Conservation (phyloP, 1,284 basidiomycete genomes). For the Heimioporus retisporus region DNA sequence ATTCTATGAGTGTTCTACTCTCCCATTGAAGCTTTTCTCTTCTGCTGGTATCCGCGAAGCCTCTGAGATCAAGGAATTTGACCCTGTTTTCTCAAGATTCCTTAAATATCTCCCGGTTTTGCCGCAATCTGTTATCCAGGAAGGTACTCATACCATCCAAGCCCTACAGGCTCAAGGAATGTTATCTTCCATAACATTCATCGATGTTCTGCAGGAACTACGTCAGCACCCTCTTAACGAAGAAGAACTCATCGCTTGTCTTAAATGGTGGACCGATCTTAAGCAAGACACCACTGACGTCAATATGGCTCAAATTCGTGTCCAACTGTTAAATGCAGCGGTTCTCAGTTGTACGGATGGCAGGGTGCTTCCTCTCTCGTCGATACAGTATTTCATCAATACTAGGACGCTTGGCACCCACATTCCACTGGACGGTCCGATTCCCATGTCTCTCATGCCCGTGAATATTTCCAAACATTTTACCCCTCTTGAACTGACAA, state of each 20-base stretch:
- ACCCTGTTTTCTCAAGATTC: constrained; percentile 81
- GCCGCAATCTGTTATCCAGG: constrained; percentile 71
- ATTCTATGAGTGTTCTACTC: constrained; percentile 79
- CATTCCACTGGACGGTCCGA: constrained; percentile 86
- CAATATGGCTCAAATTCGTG: constrained; percentile 60
- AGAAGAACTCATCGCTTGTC: constrained; percentile 83
- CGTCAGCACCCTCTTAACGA: constrained; percentile 77
- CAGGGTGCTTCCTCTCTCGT: constrained; percentile 72
- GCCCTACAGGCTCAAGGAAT: constrained; percentile 75
- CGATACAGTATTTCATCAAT: constrained; percentile 83
- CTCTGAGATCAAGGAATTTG: constrained; percentile 82
- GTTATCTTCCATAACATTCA: constrained; percentile 86
- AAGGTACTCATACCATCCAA: constrained; percentile 75
- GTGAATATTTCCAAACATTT: constrained; percentile 75
- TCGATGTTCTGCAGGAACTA: constrained; percentile 90
- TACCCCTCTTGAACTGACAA: constrained; percentile 63
- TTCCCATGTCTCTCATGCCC: constrained; percentile 86
- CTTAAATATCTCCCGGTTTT: constrained; percentile 86
- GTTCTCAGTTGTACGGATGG: constrained; percentile 63
- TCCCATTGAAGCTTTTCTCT: constrained; percentile 81
- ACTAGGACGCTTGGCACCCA: constrained; percentile 63
- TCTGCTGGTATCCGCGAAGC: constrained; percentile 82
- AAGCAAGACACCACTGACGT: constrained; percentile 55
- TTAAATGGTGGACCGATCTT: constrained; percentile 91
- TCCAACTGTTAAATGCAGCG: constrained; percentile 77